These are phyloP conservation scores for Penicillium occitanis DNA, from an alignment of 2,329 filamentous ascomycete species.

Conservation along the genomic window DNA sequence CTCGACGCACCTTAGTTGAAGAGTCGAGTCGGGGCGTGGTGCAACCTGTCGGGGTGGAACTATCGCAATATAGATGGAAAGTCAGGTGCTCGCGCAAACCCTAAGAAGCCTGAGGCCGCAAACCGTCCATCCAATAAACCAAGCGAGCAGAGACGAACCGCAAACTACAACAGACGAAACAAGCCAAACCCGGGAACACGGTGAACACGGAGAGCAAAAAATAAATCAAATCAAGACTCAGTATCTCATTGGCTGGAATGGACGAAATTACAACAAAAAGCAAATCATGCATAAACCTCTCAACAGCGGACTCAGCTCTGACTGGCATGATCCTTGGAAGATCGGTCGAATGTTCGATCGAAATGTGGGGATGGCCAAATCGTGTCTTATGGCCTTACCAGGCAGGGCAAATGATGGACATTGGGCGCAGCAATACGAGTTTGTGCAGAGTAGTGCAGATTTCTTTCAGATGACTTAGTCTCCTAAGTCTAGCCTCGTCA, in stretches of 20 bases:
- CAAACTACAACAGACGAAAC: neutral
- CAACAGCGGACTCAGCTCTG: neutral
- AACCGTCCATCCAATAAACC: neutral
- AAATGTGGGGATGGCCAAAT: neutral
- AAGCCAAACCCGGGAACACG: neutral
- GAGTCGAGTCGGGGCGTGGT: neutral
- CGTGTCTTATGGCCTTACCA: neutral
- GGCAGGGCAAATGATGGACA: neutral
- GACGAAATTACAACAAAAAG: neutral
- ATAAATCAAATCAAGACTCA: neutral
- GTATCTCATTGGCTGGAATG: neutral
- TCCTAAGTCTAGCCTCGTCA: neutral
- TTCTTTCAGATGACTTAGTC: slow-evolving; percentile 1
- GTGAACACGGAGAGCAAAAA: neutral
- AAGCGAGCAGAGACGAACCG: neutral
- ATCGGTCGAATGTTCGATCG: neutral
- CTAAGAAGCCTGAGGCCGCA: neutral
- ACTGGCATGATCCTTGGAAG: neutral
- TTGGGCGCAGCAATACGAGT: neutral
- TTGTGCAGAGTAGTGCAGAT: neutral
- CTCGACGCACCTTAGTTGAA: neutral
- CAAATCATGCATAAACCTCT: slow-evolving; percentile 2
- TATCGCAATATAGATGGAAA: neutral
- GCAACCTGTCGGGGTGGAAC: neutral
- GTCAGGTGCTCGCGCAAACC: slow-evolving; percentile 6